Evolutionary conservation across 306 rosid species (phyloP), one percentile per base, ranked within the genome.

Genomic region (Ochetophila trinervis): DNA sequence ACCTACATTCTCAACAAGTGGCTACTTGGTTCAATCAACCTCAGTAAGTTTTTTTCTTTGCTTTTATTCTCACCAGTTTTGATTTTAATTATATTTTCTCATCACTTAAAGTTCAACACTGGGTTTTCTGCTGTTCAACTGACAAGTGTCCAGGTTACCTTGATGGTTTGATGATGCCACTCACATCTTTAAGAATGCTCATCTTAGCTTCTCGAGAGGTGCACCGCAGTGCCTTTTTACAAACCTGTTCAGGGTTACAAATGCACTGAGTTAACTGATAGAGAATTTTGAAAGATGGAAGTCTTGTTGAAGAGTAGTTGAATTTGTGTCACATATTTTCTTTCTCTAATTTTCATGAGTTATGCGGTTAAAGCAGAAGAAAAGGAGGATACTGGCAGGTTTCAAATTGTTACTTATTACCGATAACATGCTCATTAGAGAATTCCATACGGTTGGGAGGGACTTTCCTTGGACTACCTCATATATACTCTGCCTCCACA

Each of bases 391-490:
- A 14, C 5, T 27, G 19, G 12, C 12, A 48, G 2, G 53, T 18
- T 5, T 49, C 18, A 49, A 18, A 15, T 8, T 49, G 5, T 9
- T 59, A 59, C 89, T n/a, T n/a, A n/a, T 81, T 79, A 87, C 96
- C 24, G 57, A 37, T 61, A 85, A 6, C 7, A 18, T 53, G 50
- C 66, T 73, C 67, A 42, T 82, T 5, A 87, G 36, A 49, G 91
- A 44, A 65, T 90, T 87, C 96, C 89, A 87, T 12, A 89, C 69
- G 0, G 94, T 84, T 8, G 91, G 91, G 48, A 85, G 63, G 30
- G 96, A 82, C 54, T 78, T 90, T 36, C 95, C 96, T 19, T 72
- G 82, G 52, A 90, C 89, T 32, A 87, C 79, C 63, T 76, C 74
- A n/a, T n/a, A n/a, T n/a, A 52, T 89, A 83, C 35, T 71, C 78